Evolutionary conservation across 352 stramenopile genomes (phyloP).

Genomic region (Globisporangium okanoganense): DNA sequence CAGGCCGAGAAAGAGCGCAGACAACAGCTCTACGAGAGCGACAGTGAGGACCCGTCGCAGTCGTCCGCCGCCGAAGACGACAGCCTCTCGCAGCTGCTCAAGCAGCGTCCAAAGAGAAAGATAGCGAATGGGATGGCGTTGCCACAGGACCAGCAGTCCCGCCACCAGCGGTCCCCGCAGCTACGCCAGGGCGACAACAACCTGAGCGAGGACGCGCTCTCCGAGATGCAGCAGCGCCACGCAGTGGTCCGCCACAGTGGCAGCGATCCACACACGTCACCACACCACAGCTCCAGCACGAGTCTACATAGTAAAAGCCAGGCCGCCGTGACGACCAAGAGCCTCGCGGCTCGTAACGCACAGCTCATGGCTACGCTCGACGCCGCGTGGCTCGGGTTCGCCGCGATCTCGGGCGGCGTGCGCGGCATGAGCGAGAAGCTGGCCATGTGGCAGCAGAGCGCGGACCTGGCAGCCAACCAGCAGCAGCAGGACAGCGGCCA

Average conservation of each 20-base stretch:
- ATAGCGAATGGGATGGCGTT: background rate
- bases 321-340: background rate
- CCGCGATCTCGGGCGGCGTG: constrained; percentile 23
- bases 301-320: background rate
- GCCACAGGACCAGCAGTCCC: background rate
- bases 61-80: constrained; percentile 16
- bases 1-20: constrained; percentile 1
- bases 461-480: background rate
- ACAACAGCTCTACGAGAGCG: constrained; percentile 4
- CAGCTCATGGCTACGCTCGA: constrained; percentile 28
- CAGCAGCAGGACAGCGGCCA: constrained; percentile 1
- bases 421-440: constrained; percentile 20
- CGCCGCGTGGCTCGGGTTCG: constrained; percentile 34
- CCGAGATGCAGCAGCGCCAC: constrained; percentile 11
- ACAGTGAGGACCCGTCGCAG: constrained; percentile 12
- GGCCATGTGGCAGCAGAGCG: background rate
- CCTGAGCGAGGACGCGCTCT: constrained; percentile 12
- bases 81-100: constrained; percentile 26
- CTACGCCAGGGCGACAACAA: constrained; percentile 14
- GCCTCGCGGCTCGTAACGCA: constrained; percentile 16
- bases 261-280: background rate
- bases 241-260: background rate
- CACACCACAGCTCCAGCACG: background rate
- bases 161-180: background rate
- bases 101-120: constrained; percentile 10